phyloP scores from a whole-genome alignment of 1,284 basidiomycete genomes.

The Leucoagaricus sp. region DNA sequence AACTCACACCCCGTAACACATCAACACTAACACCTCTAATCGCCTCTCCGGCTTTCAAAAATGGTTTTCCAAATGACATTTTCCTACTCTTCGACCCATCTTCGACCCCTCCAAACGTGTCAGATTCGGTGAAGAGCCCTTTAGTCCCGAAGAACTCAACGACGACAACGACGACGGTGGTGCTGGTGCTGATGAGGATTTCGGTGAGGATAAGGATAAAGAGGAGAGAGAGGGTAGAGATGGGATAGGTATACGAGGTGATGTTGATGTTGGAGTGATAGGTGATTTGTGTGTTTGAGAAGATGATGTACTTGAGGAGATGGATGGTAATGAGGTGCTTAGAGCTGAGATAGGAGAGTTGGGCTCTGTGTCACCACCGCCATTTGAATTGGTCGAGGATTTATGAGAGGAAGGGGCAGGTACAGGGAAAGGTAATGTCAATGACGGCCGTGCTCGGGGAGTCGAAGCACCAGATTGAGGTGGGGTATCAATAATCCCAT shows the following conservation, averaged over 20 bases:
- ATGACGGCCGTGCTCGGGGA: not conserved
- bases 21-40: slow-evolving; percentile 30
- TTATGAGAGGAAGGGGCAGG: not conserved
- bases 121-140: too few species aligned
- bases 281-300: too few species aligned
- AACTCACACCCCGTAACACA: slow-evolving; percentile 35
- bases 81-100: too few species aligned
- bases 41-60: slow-evolving; percentile 26
- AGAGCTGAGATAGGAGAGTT: slow-evolving; percentile 1
- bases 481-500: not conserved
- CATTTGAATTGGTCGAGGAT: not conserved
- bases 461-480: not conserved
- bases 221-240: too few species aligned
- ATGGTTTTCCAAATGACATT: slow-evolving; percentile 25
- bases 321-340: not conserved
- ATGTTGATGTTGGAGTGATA: not conserved
- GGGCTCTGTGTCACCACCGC: not conserved
- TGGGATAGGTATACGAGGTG: slow-evolving; percentile 10
- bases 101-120: too few species aligned
- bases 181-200: too few species aligned
- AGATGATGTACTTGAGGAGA: not conserved
- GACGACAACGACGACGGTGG: too few species aligned
- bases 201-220: too few species aligned
- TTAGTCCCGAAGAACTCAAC: too few species aligned
- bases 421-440: not conserved